These are phyloP conservation scores for Neonectria punicea DNA, from an alignment of 2,329 filamentous ascomycete species.

Conservation along the genomic window DNA sequence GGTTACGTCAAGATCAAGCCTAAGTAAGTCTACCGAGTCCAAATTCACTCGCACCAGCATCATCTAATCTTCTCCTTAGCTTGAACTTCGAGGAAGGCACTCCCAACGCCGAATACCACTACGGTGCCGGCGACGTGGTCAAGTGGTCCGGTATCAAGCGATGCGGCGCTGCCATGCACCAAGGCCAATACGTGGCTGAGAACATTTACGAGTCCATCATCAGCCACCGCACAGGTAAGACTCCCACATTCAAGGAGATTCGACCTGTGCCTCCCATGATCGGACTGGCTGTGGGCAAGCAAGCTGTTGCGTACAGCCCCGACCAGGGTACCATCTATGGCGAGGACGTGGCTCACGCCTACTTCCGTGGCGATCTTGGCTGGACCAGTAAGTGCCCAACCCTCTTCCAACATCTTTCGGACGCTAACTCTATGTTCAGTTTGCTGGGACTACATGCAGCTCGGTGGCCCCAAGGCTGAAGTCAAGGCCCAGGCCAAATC, in stretches of 20 bases:
- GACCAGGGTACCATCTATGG: constrained; percentile 67
- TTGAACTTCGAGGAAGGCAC: constrained; percentile 64
- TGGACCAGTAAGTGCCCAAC: constrained; percentile 64
- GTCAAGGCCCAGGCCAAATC: constrained; percentile 34
- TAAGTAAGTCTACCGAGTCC: constrained; percentile 52
- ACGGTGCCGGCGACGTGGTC: constrained; percentile 75
- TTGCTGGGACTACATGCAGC: constrained; percentile 65
- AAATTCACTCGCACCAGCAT: not conserved
- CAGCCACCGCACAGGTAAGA: constrained; percentile 49
- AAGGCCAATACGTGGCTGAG: constrained; percentile 72
- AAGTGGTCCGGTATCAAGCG: constrained; percentile 84
- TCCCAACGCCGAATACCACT: constrained; percentile 70
- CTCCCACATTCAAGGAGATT: constrained; percentile 61
- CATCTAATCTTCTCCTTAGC: constrained; percentile 45
- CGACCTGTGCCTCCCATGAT: constrained; percentile 72
- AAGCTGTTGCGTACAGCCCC: constrained; percentile 71
- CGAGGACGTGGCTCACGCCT: constrained; percentile 69
- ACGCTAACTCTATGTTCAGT: constrained; percentile 52
- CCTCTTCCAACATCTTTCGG: not conserved
- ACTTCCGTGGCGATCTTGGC: constrained; percentile 76
- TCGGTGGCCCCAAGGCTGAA: constrained; percentile 50
- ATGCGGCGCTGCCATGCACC: constrained; percentile 79
- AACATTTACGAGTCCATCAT: constrained; percentile 75
- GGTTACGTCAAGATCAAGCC: constrained; percentile 73
- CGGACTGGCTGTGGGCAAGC: constrained; percentile 76